Conservation (phyloP, 805 yeast genomes). For the Wickerhamiella bombiphila region DNA sequence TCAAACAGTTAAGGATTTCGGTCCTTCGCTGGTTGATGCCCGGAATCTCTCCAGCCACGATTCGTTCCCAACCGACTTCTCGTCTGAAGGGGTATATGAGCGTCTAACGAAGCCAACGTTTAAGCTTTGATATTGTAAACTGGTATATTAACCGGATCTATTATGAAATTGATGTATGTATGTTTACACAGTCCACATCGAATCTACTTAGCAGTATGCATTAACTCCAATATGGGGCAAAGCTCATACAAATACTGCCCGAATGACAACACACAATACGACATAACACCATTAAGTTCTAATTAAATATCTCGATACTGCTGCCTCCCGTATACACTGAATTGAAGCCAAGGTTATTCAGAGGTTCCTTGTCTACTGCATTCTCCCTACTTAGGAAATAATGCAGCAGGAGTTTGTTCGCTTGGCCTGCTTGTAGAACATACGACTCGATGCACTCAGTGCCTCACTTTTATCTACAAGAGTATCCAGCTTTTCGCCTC, state of each 20-base stretch:
- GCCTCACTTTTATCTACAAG: constrained; percentile 94
- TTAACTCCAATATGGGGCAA: no score
- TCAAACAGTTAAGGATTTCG: constrained; percentile 41
- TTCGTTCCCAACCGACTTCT: constrained; percentile 15
- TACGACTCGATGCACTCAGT: constrained; percentile 69
- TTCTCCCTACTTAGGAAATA: no score
- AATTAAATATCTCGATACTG: constrained; percentile 4
- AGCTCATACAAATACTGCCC: no score
- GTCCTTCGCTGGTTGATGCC: constrained; percentile 47
- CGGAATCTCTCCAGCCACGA: constrained; percentile 28
- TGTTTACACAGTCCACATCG: not conserved
- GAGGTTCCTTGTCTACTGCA: no score
- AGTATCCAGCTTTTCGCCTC: constrained; percentile 92
- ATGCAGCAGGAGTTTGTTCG: constrained; percentile 84
- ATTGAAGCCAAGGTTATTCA: no score
- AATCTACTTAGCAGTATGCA: not conserved
- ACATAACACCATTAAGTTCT: not conserved
- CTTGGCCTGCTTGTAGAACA: constrained; percentile 95
- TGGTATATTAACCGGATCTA: not conserved
- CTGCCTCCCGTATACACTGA: no score
- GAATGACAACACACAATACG: not conserved
- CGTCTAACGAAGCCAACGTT: constrained; percentile 16
- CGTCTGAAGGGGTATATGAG: constrained; percentile 14
- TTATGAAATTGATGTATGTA: not conserved
- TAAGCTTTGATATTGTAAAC: not conserved